Evolutionary conservation across 768 basidiomycete genomes (phyloP).

Genomic region (Hirschioporus abietinus): DNA sequence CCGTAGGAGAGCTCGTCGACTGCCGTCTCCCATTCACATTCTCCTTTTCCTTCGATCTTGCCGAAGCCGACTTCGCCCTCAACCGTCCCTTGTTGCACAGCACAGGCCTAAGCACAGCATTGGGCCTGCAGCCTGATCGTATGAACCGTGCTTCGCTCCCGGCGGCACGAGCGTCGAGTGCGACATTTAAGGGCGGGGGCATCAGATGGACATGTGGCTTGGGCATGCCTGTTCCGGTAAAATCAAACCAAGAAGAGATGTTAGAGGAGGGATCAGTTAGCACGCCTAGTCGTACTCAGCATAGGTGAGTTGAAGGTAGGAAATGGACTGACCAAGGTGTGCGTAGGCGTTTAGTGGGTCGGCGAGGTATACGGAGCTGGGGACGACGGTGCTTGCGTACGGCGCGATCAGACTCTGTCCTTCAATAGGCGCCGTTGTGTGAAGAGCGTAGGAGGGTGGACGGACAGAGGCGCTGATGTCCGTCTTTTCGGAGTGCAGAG

Average conservation of each 20-base stretch:
- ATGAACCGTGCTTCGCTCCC: slow-evolving; percentile 63
- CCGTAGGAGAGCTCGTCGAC: slow-evolving; percentile 16
- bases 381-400: slow-evolving; percentile 57
- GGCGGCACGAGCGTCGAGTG: slow-evolving; percentile 71
- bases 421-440: slow-evolving; percentile 54
- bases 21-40: slow-evolving; percentile 8
- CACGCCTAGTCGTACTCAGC: not conserved
- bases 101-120: slow-evolving; percentile 56
- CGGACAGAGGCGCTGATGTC: slow-evolving; percentile 38
- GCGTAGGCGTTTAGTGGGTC: slow-evolving; percentile 88
- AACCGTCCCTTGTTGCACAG: slow-evolving; percentile 27
- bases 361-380: slow-evolving; percentile 60
- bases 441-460: slow-evolving; percentile 59
- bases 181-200: slow-evolving; percentile 70
- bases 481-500: slow-evolving; percentile 28
- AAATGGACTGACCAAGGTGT: slow-evolving; percentile 30
- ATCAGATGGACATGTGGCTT: slow-evolving; percentile 80
- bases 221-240: slow-evolving; percentile 48
- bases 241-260: slow-evolving; percentile 15
- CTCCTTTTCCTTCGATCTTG: slow-evolving; percentile 29
- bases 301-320: not conserved
- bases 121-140: slow-evolving; percentile 59
- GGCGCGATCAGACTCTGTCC: slow-evolving; percentile 56
- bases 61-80: slow-evolving; percentile 45
- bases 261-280: slow-evolving; percentile 1